Evolutionary conservation across 371 early-diverging fungal species (phyloP).

Genomic region (Smittium mucronatum): DNA sequence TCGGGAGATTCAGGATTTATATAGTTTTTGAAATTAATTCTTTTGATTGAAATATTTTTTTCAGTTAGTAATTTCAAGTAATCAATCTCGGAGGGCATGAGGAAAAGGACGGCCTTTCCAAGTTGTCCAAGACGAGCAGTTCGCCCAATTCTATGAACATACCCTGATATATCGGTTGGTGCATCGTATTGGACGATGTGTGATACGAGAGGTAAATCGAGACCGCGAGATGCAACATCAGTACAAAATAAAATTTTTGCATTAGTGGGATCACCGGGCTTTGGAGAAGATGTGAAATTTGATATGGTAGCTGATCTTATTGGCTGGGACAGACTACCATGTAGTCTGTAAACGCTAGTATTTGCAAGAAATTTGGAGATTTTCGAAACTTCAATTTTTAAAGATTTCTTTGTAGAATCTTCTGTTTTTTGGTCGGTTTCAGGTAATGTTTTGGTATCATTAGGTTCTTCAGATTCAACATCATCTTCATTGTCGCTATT

Average conservation of each 20-base stretch:
- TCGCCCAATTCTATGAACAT: slow-evolving; percentile 96
- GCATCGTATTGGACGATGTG: slow-evolving; percentile 94
- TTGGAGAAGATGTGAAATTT: slow-evolving; percentile 44
- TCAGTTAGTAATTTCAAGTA: slow-evolving; percentile 63
- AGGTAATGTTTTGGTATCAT: background rate
- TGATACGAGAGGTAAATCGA: slow-evolving; percentile 89
- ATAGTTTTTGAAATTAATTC: slow-evolving; percentile 2
- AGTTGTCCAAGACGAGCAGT: slow-evolving; percentile 90
- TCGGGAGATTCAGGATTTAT: background rate
- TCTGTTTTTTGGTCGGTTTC: slow-evolving; percentile 15
- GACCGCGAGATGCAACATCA: slow-evolving; percentile 96
- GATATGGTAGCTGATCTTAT: slow-evolving; percentile 58
- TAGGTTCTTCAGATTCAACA: slow-evolving; percentile 16
- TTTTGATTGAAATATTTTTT: slow-evolving; percentile 44
- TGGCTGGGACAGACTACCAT: slow-evolving; percentile 75
- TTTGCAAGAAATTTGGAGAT: background rate
- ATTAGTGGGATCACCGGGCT: slow-evolving; percentile 28
- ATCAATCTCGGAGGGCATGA: slow-evolving; percentile 76
- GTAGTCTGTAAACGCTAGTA: slow-evolving; percentile 60
- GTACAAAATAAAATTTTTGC: slow-evolving; percentile 73
- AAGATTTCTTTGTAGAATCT: background rate
- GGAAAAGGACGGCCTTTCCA: slow-evolving; percentile 70
- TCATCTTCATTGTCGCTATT: slow-evolving; percentile 32
- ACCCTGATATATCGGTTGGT: slow-evolving; percentile 84
- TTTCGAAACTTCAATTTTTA: background rate